Evolutionary conservation across 2,329 filamentous ascomycete genomes (phyloP), one percentile per base, ranked within the genome.

Genomic region (Colletotrichum tropicicola): DNA sequence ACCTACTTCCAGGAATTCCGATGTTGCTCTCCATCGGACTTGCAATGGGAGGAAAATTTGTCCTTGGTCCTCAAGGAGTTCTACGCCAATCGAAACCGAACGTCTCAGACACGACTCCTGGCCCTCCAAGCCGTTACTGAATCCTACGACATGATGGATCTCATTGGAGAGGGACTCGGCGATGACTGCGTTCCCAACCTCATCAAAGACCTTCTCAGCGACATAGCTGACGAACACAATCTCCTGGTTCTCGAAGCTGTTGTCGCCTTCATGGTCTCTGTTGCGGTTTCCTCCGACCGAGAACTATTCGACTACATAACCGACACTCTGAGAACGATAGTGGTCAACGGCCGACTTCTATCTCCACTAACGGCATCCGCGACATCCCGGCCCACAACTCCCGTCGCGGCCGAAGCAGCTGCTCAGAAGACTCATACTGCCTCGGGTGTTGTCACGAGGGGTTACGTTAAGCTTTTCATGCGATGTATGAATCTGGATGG

Each of bases 401-500:
- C 60, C 51, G 71, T 66, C 2, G 69, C 70, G 32, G 61, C 68
- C 17, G 70, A 73, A 19, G 56, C 65, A 15, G 58, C 63, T 6
- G 70, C 73, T n/a, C 66, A 68, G 5, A 43, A 70, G 19, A 74
- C 77, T 8, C 70, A 85, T 69, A 91, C 89, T 23, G 84, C 87
- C 1, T 89, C 89, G 4, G 92, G 93, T 69, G 87, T 94, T 43
- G 89, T 92, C 47, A 86, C 90, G 0, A 87, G 85, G 60, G 91
- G 90, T 3, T 88, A 93, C 61, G 89, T 93, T 43, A 87, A 86
- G 67, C 89, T 97, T 54, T 97, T 97, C 75, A 86, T 94, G 68
- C 86, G 88, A 54, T 88, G 88, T 12, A 87, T 97, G 79, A 89
- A 90, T 68, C 81, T 79, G 28, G 89, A 92, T 57, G 85, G 86